Evolutionary conservation across 768 basidiomycete species (phyloP).

Genomic region (Tylopilus rubrobrunneus): DNA sequence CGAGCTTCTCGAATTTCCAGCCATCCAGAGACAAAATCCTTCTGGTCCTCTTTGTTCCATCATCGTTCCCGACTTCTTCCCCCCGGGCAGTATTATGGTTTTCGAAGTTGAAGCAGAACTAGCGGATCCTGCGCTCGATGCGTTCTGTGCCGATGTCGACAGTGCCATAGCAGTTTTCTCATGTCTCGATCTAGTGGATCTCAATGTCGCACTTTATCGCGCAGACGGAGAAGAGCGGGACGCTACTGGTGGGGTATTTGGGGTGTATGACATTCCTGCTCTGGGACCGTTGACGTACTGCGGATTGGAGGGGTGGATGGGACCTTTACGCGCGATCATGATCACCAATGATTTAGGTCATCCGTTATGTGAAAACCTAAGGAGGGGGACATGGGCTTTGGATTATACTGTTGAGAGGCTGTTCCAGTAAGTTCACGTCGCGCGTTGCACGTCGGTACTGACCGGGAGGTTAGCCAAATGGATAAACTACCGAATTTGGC

Average conservation of each 20-base stretch:
- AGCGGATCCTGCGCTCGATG: constrained; percentile 66
- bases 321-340: constrained; percentile 79
- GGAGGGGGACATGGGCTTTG: constrained; percentile 88
- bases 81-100: constrained; percentile 93
- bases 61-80: constrained; percentile 81
- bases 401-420: constrained; percentile 80
- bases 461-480: constrained; percentile 44
- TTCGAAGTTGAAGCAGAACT: constrained; percentile 84
- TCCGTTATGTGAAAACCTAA: constrained; percentile 80
- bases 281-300: constrained; percentile 81
- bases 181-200: constrained; percentile 75
- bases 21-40: constrained; percentile 58
- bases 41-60: constrained; percentile 77
- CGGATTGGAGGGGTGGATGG: constrained; percentile 98
- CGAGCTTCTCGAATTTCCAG: constrained; percentile 55
- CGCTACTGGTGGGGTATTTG: constrained; percentile 75
- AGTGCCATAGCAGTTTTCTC: constrained; percentile 71
- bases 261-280: constrained; percentile 78
- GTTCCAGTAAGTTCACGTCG: constrained; percentile 49
- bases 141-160: constrained; percentile 65
- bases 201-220: constrained; percentile 85
- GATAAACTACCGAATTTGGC: constrained; percentile 63
- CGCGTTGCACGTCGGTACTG: constrained; percentile 10
- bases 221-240: constrained; percentile 91
- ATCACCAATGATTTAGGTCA: constrained; percentile 91